A percentile compares a stretch with the other conserved stretches of the same genome.
Evolutionary conservation across 306 rosid genomes (phyloP).

Genomic region (Castanea sativa): DNA sequence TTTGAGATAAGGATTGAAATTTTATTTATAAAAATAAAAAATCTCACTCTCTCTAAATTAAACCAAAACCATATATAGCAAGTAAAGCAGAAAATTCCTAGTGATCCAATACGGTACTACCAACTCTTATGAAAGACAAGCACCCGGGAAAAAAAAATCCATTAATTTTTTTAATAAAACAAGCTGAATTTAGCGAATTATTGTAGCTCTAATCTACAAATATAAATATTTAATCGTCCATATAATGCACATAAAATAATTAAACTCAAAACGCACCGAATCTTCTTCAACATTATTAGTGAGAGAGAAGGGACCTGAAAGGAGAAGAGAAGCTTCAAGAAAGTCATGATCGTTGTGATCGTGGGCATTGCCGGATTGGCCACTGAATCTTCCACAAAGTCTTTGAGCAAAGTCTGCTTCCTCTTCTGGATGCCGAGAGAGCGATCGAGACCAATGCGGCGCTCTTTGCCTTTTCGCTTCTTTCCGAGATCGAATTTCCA

Average conservation of each 20-base stretch:
- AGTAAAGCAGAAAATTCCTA: background rate
- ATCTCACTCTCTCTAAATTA: too few species aligned
- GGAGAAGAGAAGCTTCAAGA: slow-evolving; percentile 84
- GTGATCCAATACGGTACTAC: background rate
- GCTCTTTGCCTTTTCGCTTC: too few species aligned
- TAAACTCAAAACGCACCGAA: background rate
- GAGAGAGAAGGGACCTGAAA: slow-evolving; percentile 53
- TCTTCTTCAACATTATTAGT: background rate
- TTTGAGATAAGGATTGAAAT: too few species aligned
- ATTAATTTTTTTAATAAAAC: too few species aligned
- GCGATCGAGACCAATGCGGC: too few species aligned
- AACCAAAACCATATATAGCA: too few species aligned
- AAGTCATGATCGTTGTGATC: slow-evolving; percentile 45
- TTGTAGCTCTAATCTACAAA: background rate
- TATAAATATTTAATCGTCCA: background rate
- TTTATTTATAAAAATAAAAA: too few species aligned
- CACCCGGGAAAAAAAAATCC: too few species aligned
- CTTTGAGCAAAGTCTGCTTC: too few species aligned
- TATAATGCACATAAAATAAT: background rate
- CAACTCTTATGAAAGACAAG: background rate
- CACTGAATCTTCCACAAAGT: slow-evolving; percentile 13
- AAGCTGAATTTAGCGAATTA: too few species aligned
- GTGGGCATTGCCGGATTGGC: slow-evolving; percentile 44
- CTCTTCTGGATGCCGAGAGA: too few species aligned
- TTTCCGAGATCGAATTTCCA: too few species aligned